Base-by-base conservation (phyloP, 768 basidiomycete genomes). In the Tylopilus vinaceipallidus region DNA sequence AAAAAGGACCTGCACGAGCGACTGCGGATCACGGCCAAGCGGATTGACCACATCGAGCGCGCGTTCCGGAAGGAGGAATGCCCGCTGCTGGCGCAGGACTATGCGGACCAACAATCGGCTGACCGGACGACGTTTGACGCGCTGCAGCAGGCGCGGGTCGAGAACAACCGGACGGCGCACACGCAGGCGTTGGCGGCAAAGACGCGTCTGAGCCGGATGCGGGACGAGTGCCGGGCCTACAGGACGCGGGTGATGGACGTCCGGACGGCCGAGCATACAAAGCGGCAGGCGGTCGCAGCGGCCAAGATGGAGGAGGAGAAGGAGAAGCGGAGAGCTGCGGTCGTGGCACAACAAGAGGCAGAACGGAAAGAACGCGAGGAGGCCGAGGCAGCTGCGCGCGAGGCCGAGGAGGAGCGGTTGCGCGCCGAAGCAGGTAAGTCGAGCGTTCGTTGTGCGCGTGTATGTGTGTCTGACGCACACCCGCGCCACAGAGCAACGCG, bases 21-120 rank as follows among this genome's bases (percentile, higher is more conserved):
- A 19, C 77, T 95, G 41, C 85, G 92, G 20, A 81, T 95, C 56
- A 78, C 86, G 37, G 66, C 84, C 32, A 98, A 98, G 72, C 87
- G 94, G 22, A 81, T 98, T 59, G 97, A 98, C 64, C 95, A 99
- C 71, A 67, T 89, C 66, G 95, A 98, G 71, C 91, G 94, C 46
- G 94, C 95, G 1, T 90, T 86, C 72, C 87, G 95, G 58, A 92
- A 93, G 68, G 94, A 93, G 42, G 95, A 98, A 65, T 80, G 84
- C 6, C 88, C 94, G 0, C 75, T 98, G 3, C 78, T 98, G 37
- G 80, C 78, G 1, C 74, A 88, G 57, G 97, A 98, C 68, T 98
- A 98, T 64, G 84, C 86, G 27, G 67, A 73, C 3, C 95, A 99
- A 65, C 92, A 97, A 66, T 77, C 78, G 33, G 74, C 75, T 30